A percentile compares a stretch with the other conserved stretches of the same genome.
These are phyloP conservation scores for Xylariales sp. DNA, from an alignment of 2,329 filamentous ascomycete species.

Conservation along the genomic window DNA sequence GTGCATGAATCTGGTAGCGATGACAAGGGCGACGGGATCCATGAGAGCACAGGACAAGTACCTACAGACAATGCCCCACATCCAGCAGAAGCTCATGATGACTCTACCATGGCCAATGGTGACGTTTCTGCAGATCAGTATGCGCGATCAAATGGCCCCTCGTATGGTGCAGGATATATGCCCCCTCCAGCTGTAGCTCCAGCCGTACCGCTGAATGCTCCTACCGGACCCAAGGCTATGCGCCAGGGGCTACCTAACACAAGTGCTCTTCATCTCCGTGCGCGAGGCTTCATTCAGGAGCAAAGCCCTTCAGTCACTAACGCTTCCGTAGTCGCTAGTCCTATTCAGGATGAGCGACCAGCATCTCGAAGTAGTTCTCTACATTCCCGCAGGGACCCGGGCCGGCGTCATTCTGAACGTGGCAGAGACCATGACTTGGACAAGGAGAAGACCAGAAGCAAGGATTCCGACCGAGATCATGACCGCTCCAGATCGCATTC, in stretches of 20 bases:
- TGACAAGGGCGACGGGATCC: constrained; percentile 19
- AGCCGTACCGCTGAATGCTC: constrained; percentile 63
- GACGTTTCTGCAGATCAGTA: constrained; percentile 28
- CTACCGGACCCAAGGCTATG: constrained; percentile 93
- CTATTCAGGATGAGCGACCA: constrained; percentile 25
- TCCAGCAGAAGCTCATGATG: constrained; percentile 21
- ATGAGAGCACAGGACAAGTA: constrained; percentile 22
- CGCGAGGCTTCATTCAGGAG: constrained; percentile 43
- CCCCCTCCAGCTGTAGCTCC: constrained; percentile 21
- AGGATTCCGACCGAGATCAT: constrained; percentile 24
- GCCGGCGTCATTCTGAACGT: constrained; percentile 29
- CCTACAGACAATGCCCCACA: constrained; percentile 20
- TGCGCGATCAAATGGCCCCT: constrained; percentile 20
- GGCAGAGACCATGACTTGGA: constrained; percentile 25
- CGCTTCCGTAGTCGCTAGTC: constrained; percentile 27
- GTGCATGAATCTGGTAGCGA: constrained; percentile 12
- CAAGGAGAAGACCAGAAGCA: constrained; percentile 15
- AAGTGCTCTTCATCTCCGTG: constrained; percentile 62
- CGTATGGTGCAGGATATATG: constrained; percentile 19
- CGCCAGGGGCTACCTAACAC: constrained; percentile 82
- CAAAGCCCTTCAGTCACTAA: constrained; percentile 26
- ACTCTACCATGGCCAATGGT: constrained; percentile 25
- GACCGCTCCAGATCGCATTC: constrained; percentile 27
- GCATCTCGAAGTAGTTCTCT: constrained; percentile 46
- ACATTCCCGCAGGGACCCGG: constrained; percentile 32